These are phyloP conservation scores for Golubevia sp. DNA, from an alignment of 1,284 basidiomycete species.

Conservation along the genomic window DNA sequence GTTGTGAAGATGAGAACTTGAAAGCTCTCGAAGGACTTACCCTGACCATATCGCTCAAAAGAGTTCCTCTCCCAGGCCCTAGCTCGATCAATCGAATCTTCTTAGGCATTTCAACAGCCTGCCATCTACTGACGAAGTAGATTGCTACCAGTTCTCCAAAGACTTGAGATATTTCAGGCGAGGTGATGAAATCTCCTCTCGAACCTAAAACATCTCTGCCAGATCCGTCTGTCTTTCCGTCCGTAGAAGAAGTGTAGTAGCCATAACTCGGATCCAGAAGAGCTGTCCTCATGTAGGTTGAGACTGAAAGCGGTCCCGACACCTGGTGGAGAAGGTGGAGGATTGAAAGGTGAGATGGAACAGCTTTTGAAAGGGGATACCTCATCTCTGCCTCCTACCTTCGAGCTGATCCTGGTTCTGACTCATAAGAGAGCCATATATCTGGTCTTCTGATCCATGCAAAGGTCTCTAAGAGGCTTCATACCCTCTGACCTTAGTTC, in stretches of 20 bases:
- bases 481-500: too few species aligned
- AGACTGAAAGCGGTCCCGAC: conserved; percentile 50
- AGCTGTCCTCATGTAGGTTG: conserved; percentile 56
- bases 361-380: too few species aligned
- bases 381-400: too few species aligned
- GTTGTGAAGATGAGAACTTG: conserved; percentile 32
- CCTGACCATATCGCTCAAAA: conserved; percentile 51
- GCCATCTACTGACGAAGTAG: conserved; percentile 52
- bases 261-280: conserved; percentile 54
- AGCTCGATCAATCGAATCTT: conserved; percentile 43
- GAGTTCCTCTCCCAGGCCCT: conserved; percentile 53
- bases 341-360: background rate
- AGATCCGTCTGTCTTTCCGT: background rate
- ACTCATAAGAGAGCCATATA: too few species aligned
- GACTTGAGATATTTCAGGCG: conserved; percentile 92
- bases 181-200: conserved; percentile 92
- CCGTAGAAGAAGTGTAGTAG: conserved; percentile 35
- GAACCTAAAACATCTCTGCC: conserved; percentile 75
- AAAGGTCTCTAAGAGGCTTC: too few species aligned
- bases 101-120: conserved; percentile 22
- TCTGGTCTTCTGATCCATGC: too few species aligned
- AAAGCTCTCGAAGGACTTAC: conserved; percentile 5
- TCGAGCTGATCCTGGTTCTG: too few species aligned
- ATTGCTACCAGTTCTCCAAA: conserved; percentile 83
- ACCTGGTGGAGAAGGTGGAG: conserved; percentile 13